Conservation (phyloP, 2,329 filamentous ascomycete genomes). For the Calonectria montana region DNA sequence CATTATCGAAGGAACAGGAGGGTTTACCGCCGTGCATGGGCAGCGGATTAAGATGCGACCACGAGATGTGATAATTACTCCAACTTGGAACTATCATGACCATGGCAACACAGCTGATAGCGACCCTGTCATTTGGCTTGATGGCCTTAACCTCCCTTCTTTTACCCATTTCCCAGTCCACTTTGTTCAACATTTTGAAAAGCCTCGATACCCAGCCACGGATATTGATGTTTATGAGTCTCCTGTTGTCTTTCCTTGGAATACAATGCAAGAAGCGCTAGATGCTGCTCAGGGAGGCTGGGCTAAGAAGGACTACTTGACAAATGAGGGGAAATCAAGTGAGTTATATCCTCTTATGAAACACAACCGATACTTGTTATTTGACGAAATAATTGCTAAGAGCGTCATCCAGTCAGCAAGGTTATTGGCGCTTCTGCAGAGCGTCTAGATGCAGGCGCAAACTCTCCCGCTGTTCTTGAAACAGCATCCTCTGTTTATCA, state of each 20-base stretch:
- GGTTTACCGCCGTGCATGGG: slow-evolving; percentile 69
- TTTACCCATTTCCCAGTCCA: slow-evolving; percentile 63
- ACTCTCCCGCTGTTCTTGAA: slow-evolving; percentile 55
- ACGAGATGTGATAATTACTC: slow-evolving; percentile 68
- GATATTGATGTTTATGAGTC: slow-evolving; percentile 55
- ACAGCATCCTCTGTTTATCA: slow-evolving; percentile 66
- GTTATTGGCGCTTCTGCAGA: slow-evolving; percentile 61
- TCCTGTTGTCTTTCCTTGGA: slow-evolving; percentile 62
- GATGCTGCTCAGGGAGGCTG: slow-evolving; percentile 47
- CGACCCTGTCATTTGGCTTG: slow-evolving; percentile 66
- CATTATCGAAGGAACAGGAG: slow-evolving; percentile 64
- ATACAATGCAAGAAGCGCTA: slow-evolving; percentile 55
- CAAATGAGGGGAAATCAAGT: slow-evolving; percentile 46
- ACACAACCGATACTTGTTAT: not conserved
- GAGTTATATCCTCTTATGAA: not conserved
- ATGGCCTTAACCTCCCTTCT: slow-evolving; percentile 64
- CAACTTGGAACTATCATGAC: slow-evolving; percentile 70
- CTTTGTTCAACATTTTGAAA: slow-evolving; percentile 62
- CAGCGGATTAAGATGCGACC: slow-evolving; percentile 59
- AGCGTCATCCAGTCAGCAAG: slow-evolving; percentile 38
- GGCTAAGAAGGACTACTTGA: slow-evolving; percentile 47
- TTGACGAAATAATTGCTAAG: not conserved
- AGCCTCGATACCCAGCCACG: slow-evolving; percentile 58
- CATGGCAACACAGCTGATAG: slow-evolving; percentile 62
- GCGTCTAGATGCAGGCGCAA: slow-evolving; percentile 50